Percentiles rank a stretch among this genome's conserved stretches.
Evolutionary conservation across 1,284 basidiomycete species (phyloP).

Genomic region (Cryptococcus jaspeensis): DNA sequence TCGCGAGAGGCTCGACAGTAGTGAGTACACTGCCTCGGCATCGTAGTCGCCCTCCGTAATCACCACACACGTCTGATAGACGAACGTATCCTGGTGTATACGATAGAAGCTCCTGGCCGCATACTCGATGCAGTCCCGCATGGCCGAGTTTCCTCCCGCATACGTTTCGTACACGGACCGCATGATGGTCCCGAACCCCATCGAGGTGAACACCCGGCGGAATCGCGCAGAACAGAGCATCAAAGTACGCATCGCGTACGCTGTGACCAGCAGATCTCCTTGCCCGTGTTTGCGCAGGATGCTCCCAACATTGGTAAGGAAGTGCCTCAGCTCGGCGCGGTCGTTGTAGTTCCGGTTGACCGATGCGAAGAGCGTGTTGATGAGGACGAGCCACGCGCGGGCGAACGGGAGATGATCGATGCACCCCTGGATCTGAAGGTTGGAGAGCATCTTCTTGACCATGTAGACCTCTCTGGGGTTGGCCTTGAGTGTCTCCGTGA

Average conservation of each 20-base stretch:
- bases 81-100: conserved; percentile 69
- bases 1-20: conserved; percentile 30
- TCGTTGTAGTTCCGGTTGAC: conserved; percentile 75
- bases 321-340: conserved; percentile 65
- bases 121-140: conserved; percentile 69
- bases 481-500: conserved; percentile 63
- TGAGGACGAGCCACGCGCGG: conserved; percentile 67
- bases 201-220: conserved; percentile 67
- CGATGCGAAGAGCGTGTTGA: conserved; percentile 68
- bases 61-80: conserved; percentile 68
- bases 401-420: conserved; percentile 53
- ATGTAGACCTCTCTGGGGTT: conserved; percentile 69
- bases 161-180: conserved; percentile 67
- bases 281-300: conserved; percentile 66
- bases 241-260: conserved; percentile 64
- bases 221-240: conserved; percentile 77
- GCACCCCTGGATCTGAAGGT: conserved; percentile 53
- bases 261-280: conserved; percentile 65
- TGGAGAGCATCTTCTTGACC: conserved; percentile 66
- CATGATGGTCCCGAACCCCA: conserved; percentile 71
- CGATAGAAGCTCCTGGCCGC: conserved; percentile 70
- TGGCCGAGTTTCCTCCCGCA: conserved; percentile 60
- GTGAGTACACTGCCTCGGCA: conserved; percentile 52
- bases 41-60: conserved; percentile 60
- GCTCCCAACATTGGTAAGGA: conserved; percentile 67